phyloP scores from a whole-genome alignment of 495 filamentous ascomycete species.

The Lichina pygmaea region DNA sequence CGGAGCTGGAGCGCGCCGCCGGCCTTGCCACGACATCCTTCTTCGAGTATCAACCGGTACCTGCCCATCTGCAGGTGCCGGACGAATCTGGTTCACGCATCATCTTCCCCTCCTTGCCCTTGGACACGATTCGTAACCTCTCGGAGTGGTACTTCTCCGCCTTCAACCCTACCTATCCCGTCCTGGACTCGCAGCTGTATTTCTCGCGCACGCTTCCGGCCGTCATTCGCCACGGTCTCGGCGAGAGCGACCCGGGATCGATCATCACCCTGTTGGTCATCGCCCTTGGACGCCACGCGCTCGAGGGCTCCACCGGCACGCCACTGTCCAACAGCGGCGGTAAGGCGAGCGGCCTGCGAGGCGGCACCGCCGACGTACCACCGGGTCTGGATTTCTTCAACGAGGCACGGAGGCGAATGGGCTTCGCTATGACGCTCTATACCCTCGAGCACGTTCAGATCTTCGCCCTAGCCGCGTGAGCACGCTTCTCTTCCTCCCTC shows the following conservation, averaged over 20 bases:
- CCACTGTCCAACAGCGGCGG: conserved; percentile 18
- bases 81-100: conserved; percentile 2
- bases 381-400: conserved; percentile 30
- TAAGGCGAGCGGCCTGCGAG: conserved; percentile 23
- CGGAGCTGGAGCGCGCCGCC: conserved; percentile 12
- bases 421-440: conserved; percentile 25
- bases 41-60: conserved; percentile 1
- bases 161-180: conserved; percentile 26
- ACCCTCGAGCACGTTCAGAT: conserved; percentile 30
- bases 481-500: no score
- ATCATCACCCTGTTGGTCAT: conserved; percentile 28
- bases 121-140: conserved; percentile 21
- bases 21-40: conserved; percentile 13
- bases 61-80: neutral
- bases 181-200: conserved; percentile 26
- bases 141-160: conserved; percentile 26
- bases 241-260: conserved; percentile 16
- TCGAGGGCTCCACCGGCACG: conserved; percentile 18
- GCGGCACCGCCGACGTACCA: conserved; percentile 19
- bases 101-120: conserved; percentile 14
- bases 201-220: conserved; percentile 17
- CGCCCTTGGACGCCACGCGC: conserved; percentile 25
- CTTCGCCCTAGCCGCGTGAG: conserved; percentile 23
- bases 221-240: conserved; percentile 21
- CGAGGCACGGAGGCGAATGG: conserved; percentile 28